Percentiles rank a stretch among this genome's conserved stretches.
phyloP scores from a whole-genome alignment of 176 grass and related monocot species.

The Bothriochloa decipiens region DNA sequence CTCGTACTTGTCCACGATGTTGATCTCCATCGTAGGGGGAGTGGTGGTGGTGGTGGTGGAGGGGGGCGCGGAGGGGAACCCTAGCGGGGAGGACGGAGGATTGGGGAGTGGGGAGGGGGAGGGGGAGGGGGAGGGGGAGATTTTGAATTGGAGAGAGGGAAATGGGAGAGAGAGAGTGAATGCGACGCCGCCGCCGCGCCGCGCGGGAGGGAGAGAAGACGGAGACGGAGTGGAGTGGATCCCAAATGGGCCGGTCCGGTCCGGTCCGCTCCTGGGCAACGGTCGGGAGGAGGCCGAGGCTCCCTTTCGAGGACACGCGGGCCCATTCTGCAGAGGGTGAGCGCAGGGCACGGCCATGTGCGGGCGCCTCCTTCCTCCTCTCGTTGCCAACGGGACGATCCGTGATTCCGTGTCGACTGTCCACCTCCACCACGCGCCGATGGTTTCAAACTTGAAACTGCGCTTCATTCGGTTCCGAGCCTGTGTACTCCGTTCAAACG shows the following conservation, averaged over 20 bases:
- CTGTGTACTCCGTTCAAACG: too few species aligned
- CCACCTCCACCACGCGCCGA: too few species aligned
- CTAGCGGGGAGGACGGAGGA: not conserved
- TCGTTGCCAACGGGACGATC: not conserved
- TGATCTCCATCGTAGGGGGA: constrained; percentile 35
- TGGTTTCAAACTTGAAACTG: too few species aligned
- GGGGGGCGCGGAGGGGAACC: not conserved
- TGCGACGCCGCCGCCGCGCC: not conserved
- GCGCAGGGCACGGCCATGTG: not conserved
- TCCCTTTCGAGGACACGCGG: too few species aligned
- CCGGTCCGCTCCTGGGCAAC: not conserved
- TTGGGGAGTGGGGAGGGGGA: too few species aligned
- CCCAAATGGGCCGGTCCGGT: not conserved
- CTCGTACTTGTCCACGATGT: constrained; percentile 90
- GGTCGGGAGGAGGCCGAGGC: not conserved
- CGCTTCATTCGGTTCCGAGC: too few species aligned
- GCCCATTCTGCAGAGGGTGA: not conserved
- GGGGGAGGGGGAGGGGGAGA: not conserved
- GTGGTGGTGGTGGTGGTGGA: too few species aligned
- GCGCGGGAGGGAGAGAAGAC: too few species aligned
- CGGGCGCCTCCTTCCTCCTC: too few species aligned
- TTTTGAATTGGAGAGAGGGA: constrained; percentile 43
- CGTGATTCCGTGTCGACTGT: too few species aligned
- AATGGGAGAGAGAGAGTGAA: not conserved
- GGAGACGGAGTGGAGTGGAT: too few species aligned